Evolutionary conservation across 495 filamentous ascomycete genomes (phyloP).

Genomic region (Penicillium simplicissimum): DNA sequence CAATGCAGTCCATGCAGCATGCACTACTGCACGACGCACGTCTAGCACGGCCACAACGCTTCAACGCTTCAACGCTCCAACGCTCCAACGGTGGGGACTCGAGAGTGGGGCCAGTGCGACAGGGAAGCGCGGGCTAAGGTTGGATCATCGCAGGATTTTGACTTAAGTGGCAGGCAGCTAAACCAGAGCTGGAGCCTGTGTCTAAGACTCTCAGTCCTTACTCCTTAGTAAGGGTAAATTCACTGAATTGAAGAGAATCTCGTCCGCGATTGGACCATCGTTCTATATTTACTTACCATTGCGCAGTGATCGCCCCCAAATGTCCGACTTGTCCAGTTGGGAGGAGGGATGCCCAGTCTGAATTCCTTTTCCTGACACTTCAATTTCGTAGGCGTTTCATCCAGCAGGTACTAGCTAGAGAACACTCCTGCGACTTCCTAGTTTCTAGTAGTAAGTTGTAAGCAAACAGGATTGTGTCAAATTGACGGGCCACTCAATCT

Average conservation of each 20-base stretch:
- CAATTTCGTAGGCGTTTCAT: background rate
- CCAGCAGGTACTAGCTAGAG: too few relatives aligned
- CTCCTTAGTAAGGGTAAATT: background rate
- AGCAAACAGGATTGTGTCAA: background rate
- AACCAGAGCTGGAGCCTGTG: conserved; percentile 6
- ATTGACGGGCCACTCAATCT: background rate
- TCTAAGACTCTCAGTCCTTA: too few relatives aligned
- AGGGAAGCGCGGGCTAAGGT: conserved; percentile 20
- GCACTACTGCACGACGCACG: too few relatives aligned
- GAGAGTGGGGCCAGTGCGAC: conserved; percentile 7
- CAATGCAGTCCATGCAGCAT: background rate
- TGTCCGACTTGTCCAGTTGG: conserved; percentile 26
- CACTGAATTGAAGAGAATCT: background rate
- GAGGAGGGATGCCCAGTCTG: conserved; percentile 11
- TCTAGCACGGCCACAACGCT: conserved; percentile 4
- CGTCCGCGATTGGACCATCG: background rate
- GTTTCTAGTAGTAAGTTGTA: background rate
- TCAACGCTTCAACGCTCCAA: background rate
- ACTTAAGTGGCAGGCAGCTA: conserved; percentile 26
- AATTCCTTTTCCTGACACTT: background rate
- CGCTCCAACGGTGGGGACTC: conserved; percentile 1
- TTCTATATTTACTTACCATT: conserved; percentile 17
- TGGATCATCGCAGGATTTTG: conserved; percentile 29
- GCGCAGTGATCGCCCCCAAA: conserved; percentile 23
- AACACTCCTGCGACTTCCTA: too few relatives aligned